A percentile compares a stretch with the other conserved stretches of the same genome.
Evolutionary conservation across 176 grass and related monocot species (phyloP).

Genomic region (Tuctoria greenei): DNA sequence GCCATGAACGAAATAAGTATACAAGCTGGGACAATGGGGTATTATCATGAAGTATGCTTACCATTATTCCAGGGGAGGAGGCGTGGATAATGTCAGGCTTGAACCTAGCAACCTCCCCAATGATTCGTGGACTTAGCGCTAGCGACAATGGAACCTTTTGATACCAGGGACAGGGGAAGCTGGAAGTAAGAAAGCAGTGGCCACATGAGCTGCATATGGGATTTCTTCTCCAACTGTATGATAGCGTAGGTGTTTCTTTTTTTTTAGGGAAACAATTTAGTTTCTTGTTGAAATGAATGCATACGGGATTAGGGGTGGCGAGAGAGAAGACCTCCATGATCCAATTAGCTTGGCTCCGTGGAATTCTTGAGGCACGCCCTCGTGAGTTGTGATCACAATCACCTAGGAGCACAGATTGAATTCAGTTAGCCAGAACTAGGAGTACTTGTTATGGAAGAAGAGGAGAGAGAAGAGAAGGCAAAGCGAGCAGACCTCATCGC

Average conservation of each 20-base stretch:
- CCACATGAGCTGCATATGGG: not conserved
- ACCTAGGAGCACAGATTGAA: conserved; percentile 35
- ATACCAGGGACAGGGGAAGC: conserved; percentile 92
- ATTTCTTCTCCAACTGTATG: not conserved
- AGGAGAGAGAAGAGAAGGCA: not conserved
- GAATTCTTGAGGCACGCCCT: conserved; percentile 89
- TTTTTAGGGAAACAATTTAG: not conserved
- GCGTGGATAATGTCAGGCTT: conserved; percentile 97
- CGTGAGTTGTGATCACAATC: conserved; percentile 84
- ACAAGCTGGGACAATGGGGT: not conserved
- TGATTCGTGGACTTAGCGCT: conserved; percentile 92
- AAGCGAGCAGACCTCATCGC: conserved; percentile 56
- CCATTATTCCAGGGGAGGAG: conserved; percentile 93
- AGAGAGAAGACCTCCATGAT: conserved; percentile 65
- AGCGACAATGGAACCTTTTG: conserved; percentile 86
- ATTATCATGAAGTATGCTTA: not conserved
- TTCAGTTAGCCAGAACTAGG: not conserved
- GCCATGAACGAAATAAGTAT: conserved; percentile 16
- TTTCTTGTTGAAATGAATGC: not conserved
- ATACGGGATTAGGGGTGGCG: not conserved
- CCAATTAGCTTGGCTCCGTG: conserved; percentile 84
- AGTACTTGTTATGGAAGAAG: not conserved
- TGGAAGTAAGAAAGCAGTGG: conserved; percentile 14
- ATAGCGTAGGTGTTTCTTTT: too few relatives aligned
- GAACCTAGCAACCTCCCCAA: conserved; percentile 78